These are phyloP conservation scores for Aspergillus uvarum DNA, from an alignment of 2,329 filamentous ascomycete species.

Conservation along the genomic window DNA sequence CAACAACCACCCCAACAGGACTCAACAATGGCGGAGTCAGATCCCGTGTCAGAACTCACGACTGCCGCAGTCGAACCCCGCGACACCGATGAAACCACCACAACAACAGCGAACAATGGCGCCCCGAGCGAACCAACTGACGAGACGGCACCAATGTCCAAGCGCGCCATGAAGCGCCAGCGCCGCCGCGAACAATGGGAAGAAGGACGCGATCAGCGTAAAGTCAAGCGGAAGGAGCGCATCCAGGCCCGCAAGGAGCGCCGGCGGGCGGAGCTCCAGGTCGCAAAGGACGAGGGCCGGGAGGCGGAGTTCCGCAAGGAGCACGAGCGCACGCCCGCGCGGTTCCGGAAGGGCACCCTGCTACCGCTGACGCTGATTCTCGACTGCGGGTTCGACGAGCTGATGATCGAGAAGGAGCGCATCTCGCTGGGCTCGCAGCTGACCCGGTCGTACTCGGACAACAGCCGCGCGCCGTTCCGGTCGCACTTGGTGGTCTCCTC, in stretches of 20 bases:
- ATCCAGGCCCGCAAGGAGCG: slow-evolving; percentile 53
- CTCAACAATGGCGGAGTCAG: slow-evolving; percentile 18
- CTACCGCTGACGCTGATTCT: slow-evolving; percentile 79
- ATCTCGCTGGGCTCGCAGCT: slow-evolving; percentile 81
- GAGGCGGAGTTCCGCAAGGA: slow-evolving; percentile 29
- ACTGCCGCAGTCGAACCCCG: neutral
- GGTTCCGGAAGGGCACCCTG: slow-evolving; percentile 47
- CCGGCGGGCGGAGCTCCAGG: slow-evolving; percentile 42
- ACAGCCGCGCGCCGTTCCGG: slow-evolving; percentile 66
- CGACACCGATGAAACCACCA: neutral
- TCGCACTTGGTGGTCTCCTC: slow-evolving; percentile 74
- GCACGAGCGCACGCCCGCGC: slow-evolving; percentile 25
- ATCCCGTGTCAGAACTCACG: neutral
- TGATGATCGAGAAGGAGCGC: slow-evolving; percentile 84
- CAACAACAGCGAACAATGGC: neutral
- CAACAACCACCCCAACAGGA: slow-evolving; percentile 15
- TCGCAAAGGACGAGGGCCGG: slow-evolving; percentile 30
- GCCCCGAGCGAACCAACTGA: slow-evolving; percentile 5
- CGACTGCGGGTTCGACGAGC: slow-evolving; percentile 87
- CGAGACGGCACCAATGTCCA: slow-evolving; percentile 59
- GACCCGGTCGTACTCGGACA: slow-evolving; percentile 86
- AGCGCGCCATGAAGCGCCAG: slow-evolving; percentile 81
- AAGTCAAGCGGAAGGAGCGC: slow-evolving; percentile 59
- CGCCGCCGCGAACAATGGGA: slow-evolving; percentile 74
- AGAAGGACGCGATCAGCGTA: slow-evolving; percentile 61